Evolutionary conservation across 129 eudicot genomes (phyloP).

Genomic region (Flaveria sonorensis): DNA sequence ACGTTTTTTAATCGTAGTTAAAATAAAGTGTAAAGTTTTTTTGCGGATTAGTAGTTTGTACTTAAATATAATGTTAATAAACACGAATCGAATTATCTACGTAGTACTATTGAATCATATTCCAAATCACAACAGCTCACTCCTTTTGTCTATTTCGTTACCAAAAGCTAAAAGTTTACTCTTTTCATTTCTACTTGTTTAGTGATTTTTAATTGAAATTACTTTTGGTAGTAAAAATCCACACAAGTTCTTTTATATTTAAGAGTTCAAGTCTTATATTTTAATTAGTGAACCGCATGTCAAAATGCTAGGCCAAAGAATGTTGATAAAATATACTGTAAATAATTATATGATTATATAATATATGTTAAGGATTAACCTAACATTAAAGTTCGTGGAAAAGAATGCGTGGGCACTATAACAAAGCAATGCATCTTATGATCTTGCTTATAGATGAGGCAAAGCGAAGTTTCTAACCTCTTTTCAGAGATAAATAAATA

Average conservation of each 20-base stretch:
- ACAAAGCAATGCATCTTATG: conserved; percentile 37
- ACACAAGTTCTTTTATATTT: not conserved
- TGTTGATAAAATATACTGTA: not conserved
- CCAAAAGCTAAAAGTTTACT: too few relatives aligned
- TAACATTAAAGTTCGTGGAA: conserved; percentile 13
- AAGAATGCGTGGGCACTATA: conserved; percentile 27
- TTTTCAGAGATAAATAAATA: not conserved
- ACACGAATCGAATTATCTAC: too few relatives aligned
- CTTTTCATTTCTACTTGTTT: too few relatives aligned
- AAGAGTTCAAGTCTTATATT: not conserved
- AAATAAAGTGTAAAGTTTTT: too few relatives aligned
- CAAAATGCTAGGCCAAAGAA: not conserved
- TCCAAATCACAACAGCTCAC: too few relatives aligned
- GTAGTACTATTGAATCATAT: too few relatives aligned
- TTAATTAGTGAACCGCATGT: not conserved
- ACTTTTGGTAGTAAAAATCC: not conserved
- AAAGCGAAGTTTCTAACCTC: conserved; percentile 24
- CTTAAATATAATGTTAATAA: too few relatives aligned
- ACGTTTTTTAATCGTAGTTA: too few relatives aligned
- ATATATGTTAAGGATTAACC: not conserved
- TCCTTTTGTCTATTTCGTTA: too few relatives aligned
- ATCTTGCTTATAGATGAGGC: conserved; percentile 35
- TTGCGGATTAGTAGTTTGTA: too few relatives aligned
- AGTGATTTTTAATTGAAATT: too few relatives aligned
- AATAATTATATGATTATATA: not conserved